Evolutionary conservation across 345 rosid species (phyloP).

Genomic region (Citrus unshiu): DNA sequence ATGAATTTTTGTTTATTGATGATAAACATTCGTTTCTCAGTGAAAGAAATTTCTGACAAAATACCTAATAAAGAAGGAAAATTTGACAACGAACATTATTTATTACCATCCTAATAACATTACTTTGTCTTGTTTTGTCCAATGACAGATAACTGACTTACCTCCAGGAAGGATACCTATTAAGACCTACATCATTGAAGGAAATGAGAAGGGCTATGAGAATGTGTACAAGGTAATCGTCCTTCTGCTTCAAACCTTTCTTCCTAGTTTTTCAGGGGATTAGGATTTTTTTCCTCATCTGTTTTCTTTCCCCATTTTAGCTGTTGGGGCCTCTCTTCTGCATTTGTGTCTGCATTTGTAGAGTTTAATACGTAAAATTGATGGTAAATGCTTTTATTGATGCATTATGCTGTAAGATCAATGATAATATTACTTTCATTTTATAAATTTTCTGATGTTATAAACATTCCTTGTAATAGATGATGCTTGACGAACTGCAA

Average conservation of each 20-base stretch:
- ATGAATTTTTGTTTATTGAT: neutral
- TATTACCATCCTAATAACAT: neutral
- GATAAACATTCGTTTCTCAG: neutral
- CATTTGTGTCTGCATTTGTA: neutral
- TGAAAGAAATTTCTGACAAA: neutral
- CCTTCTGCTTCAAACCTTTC: conserved; percentile 1
- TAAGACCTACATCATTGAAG: conserved; percentile 68
- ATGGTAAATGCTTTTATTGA: neutral
- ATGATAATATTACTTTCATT: neutral
- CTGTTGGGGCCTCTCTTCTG: neutral
- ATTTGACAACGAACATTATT: neutral
- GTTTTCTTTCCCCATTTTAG: neutral
- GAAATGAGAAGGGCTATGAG: conserved; percentile 52
- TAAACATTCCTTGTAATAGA: conserved; percentile 37
- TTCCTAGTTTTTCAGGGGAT: neutral
- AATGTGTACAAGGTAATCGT: conserved; percentile 61
- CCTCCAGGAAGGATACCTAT: conserved; percentile 95
- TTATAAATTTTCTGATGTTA: neutral
- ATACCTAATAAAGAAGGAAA: neutral
- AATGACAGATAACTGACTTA: conserved; percentile 77
- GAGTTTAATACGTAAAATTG: neutral
- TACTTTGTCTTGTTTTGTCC: neutral
- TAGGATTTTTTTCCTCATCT: neutral
- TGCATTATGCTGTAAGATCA: neutral
- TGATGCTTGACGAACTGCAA: conserved; percentile 76